A percentile compares a stretch with the other conserved stretches of the same genome.
Conservation (phyloP, 2,329 filamentous ascomycete species). For the Aspergillus ibericus region DNA sequence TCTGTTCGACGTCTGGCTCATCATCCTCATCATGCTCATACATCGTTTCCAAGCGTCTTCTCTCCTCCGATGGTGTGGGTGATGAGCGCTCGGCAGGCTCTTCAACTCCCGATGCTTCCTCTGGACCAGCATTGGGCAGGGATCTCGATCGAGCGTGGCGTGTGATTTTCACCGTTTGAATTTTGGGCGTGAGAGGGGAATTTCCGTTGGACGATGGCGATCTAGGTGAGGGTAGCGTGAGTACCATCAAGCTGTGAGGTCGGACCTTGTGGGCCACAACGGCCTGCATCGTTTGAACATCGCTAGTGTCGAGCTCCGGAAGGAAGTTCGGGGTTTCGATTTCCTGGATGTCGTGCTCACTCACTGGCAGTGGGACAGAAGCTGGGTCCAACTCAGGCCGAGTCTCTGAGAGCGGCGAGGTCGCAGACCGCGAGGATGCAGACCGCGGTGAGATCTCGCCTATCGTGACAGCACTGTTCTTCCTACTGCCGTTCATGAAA, state of each 20-base stretch:
- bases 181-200: constrained; percentile 28
- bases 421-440: constrained; percentile 1
- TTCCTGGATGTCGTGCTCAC: constrained; percentile 56
- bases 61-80: constrained; percentile 28
- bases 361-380: constrained; percentile 32
- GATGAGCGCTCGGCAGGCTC: constrained; percentile 21
- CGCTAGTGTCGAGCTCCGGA: constrained; percentile 60
- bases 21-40: constrained; percentile 35
- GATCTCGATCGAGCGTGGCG: constrained; percentile 50
- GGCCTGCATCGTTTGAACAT: constrained; percentile 37
- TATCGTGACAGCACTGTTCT: constrained; percentile 39
- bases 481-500: constrained; percentile 32
- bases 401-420: constrained; percentile 16
- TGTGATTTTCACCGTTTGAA: constrained; percentile 25
- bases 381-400: constrained; percentile 32
- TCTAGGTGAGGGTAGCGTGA: constrained; percentile 34
- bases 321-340: constrained; percentile 76
- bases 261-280: constrained; percentile 44
- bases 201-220: constrained; percentile 25
- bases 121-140: constrained; percentile 45
- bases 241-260: constrained; percentile 45
- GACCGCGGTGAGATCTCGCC: constrained; percentile 28
- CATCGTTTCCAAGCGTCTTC: constrained; percentile 38
- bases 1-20: constrained; percentile 18
- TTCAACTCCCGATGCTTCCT: constrained; percentile 18